phyloP scores from a whole-genome alignment of 116 monocot species.

The Dioscorea cayenensis region DNA sequence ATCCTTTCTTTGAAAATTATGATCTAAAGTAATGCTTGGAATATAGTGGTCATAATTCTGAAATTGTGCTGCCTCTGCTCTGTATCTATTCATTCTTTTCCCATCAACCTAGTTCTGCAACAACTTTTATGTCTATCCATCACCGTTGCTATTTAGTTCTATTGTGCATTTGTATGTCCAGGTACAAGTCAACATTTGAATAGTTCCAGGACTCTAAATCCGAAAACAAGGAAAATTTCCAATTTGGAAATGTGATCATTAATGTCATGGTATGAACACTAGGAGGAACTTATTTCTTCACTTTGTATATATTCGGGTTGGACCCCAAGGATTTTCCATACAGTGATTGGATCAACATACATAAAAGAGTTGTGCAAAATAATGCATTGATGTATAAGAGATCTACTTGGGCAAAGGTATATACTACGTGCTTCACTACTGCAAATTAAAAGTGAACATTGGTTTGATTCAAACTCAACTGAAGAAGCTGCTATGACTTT shows the following conservation, averaged over 20 bases:
- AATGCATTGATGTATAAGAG: conserved; percentile 85
- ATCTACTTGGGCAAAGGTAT: conserved; percentile 90
- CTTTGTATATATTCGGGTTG: conserved; percentile 47
- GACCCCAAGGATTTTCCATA: conserved; percentile 93
- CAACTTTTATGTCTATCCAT: too few relatives aligned
- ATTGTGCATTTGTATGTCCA: conserved; percentile 13
- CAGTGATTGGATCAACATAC: conserved; percentile 96
- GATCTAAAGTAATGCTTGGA: neutral
- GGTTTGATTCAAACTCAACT: too few relatives aligned
- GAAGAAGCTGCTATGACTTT: too few relatives aligned
- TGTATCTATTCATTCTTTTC: too few relatives aligned
- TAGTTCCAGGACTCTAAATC: conserved; percentile 50
- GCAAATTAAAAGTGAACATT: too few relatives aligned
- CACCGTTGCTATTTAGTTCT: too few relatives aligned
- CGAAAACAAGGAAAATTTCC: conserved; percentile 39
- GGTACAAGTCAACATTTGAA: conserved; percentile 71
- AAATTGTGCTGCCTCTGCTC: too few relatives aligned
- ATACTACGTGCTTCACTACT: too few relatives aligned
- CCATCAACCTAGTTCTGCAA: too few relatives aligned
- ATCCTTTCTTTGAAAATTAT: neutral
- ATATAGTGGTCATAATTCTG: neutral
- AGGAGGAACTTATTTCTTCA: neutral
- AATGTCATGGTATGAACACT: neutral
- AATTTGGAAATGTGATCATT: conserved; percentile 38
- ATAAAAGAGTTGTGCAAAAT: conserved; percentile 92